Evolutionary conservation across 1,139 yeast genomes (phyloP), one percentile per base, ranked within the genome.

Genomic region (Blastobotrys buckinghamii): DNA sequence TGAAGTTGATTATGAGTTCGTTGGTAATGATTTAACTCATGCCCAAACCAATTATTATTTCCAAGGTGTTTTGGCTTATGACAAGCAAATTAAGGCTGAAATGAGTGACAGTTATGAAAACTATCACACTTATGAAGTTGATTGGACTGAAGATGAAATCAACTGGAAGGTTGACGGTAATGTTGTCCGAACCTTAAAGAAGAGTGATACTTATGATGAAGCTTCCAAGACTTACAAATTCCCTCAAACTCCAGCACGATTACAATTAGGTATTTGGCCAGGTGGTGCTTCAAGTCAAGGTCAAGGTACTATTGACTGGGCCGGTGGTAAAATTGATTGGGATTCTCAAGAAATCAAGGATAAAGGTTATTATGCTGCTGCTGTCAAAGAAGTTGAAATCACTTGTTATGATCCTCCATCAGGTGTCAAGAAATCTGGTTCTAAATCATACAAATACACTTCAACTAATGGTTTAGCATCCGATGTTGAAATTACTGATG

Each of bases 221-320:
- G 84, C 96, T 22, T 53, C 77, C 9, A 71, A 78, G 8, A 60
- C 63, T 20, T 86, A 80, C 70, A 68, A 70, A 53, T 90, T 64
- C 71, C 97, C 97, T 19, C 94, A 87, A 69, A 88, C 97, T 8
- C 97, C 97, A 2, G 74, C 92, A 48, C 79, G 95, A 63, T 69
- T 90, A 52, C 95, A 90, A 69, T 70, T 87, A 49, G 88, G 96
- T 10, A 66, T 90, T 55, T 90, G 97, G 97, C 96, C 97, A 10
- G 97, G 86, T 67, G 97, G 97, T 54, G 78, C 73, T 55, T 68
- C 79, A 20, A 59, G 73, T 47, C 79, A 78, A 63, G 82, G 81
- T 38, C 67, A 72, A 44, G 97, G 97, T 66, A 90, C 97, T 29
- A 75, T 82, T 56, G 84, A 78, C 57, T 90, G 97, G 97, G 95